Conservation (phyloP, 768 basidiomycete genomes). For the Boletus fagicola region DNA sequence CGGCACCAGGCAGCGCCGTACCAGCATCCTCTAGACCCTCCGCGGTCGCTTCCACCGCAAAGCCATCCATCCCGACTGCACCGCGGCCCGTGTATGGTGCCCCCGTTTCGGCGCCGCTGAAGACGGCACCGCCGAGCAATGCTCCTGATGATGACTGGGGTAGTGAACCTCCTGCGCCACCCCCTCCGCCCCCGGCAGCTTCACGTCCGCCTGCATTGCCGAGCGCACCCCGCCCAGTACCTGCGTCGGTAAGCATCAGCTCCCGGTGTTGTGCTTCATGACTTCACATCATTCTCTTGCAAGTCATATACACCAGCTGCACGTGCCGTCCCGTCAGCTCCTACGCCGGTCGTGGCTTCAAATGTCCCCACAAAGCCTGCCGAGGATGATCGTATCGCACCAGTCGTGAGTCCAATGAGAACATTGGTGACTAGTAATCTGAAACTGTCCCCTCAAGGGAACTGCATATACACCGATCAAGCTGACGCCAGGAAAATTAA, state of each 20-base stretch:
- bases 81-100: constrained; percentile 51
- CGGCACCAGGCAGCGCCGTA: constrained; percentile 18
- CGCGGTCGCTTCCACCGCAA: not conserved
- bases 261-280: not conserved
- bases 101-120: constrained; percentile 41
- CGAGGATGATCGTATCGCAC: constrained; percentile 80
- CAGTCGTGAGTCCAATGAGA: constrained; percentile 45
- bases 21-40: not conserved
- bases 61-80: constrained; percentile 40
- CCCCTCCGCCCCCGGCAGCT: constrained; percentile 44
- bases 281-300: not conserved
- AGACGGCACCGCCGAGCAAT: constrained; percentile 37
- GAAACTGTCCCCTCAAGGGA: constrained; percentile 38
- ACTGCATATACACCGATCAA: constrained; percentile 88
- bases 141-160: constrained; percentile 61
- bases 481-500: constrained; percentile 84
- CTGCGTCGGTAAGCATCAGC: constrained; percentile 34
- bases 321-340: constrained; percentile 31
- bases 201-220: constrained; percentile 50
- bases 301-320: constrained; percentile 27
- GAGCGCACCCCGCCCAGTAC: constrained; percentile 41
- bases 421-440: not conserved
- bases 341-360: constrained; percentile 44
- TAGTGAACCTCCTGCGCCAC: constrained; percentile 45
- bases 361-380: constrained; percentile 61